A percentile compares a stretch with the other conserved stretches of the same genome.
Evolutionary conservation across 345 rosid species (phyloP).

Genomic region (Kandelia obovata): DNA sequence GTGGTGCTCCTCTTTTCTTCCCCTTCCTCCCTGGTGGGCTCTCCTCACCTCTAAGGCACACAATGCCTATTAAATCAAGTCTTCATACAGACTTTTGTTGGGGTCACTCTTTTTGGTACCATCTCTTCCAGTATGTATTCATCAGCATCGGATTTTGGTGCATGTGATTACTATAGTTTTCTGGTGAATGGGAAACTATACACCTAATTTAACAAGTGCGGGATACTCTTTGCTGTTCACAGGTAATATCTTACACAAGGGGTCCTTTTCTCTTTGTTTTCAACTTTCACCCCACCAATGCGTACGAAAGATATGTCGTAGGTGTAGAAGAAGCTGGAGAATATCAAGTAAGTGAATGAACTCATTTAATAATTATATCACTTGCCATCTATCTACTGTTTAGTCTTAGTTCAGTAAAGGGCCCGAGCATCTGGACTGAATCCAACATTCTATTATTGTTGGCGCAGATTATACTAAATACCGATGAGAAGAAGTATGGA

Average conservation of each 20-base stretch:
- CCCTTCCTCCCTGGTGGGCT: too few species aligned
- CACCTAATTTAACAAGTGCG: not conserved
- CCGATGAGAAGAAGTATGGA: conserved; percentile 78
- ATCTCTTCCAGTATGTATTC: not conserved
- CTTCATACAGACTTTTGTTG: not conserved
- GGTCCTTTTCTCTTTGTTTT: conserved; percentile 87
- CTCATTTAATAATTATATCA: not conserved
- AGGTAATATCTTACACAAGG: conserved; percentile 77
- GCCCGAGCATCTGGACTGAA: too few species aligned
- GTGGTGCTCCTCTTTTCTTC: too few species aligned
- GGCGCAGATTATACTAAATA: conserved; percentile 64
- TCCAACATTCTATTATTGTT: not conserved
- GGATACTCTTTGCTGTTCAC: conserved; percentile 20
- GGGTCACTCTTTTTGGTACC: not conserved
- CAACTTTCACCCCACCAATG: conserved; percentile 82
- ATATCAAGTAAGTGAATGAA: conserved; percentile 53
- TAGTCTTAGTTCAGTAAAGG: not conserved
- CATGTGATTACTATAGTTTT: not conserved
- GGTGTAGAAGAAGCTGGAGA: conserved; percentile 99
- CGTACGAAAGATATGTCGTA: conserved; percentile 49
- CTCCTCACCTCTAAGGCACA: too few species aligned
- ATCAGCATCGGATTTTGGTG: not conserved
- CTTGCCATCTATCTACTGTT: not conserved
- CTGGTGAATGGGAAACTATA: not conserved
- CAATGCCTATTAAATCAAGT: too few species aligned